Evolutionary conservation across 2,329 filamentous ascomycete genomes (phyloP).

Genomic region (Beauveria sp.): DNA sequence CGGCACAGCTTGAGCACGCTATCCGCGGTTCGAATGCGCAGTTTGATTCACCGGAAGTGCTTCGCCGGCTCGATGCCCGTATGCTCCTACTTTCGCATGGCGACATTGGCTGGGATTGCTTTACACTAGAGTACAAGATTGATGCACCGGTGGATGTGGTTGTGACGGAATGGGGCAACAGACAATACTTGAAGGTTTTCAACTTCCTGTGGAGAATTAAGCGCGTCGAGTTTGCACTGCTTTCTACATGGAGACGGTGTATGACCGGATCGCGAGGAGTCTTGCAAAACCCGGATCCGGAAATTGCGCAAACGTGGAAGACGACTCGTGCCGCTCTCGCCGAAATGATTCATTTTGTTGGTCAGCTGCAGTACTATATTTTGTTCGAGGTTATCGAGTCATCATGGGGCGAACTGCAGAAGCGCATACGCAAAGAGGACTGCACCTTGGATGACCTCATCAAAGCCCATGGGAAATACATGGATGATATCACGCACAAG

Average conservation of each 20-base stretch:
- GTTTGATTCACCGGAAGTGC: slow-evolving; percentile 85
- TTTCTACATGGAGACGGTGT: slow-evolving; percentile 85
- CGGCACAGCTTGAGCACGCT: slow-evolving; percentile 94
- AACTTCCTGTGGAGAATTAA: slow-evolving; percentile 99
- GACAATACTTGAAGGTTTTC: slow-evolving; percentile 97
- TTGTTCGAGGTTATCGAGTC: slow-evolving; percentile 97
- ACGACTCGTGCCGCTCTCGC: slow-evolving; percentile 78
- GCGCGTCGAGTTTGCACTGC: slow-evolving; percentile 88
- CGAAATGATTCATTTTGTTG: slow-evolving; percentile 98
- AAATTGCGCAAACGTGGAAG: slow-evolving; percentile 78
- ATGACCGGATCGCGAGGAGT: slow-evolving; percentile 95
- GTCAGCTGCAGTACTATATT: slow-evolving; percentile 96
- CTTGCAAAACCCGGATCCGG: slow-evolving; percentile 62
- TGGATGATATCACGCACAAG: slow-evolving; percentile 92
- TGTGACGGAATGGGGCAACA: slow-evolving; percentile 88
- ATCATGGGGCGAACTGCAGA: slow-evolving; percentile 86
- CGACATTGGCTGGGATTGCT: slow-evolving; percentile 98
- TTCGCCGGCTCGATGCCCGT: slow-evolving; percentile 86
- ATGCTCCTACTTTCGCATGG: slow-evolving; percentile 96
- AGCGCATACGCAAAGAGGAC: slow-evolving; percentile 72
- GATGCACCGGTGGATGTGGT: slow-evolving; percentile 95
- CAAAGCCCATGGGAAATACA: slow-evolving; percentile 79
- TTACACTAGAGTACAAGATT: slow-evolving; percentile 97
- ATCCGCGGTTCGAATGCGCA: slow-evolving; percentile 96
- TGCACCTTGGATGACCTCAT: slow-evolving; percentile 95